Conservation (phyloP, 2,329 filamentous ascomycete species). For the Calonectria leucothoes region DNA sequence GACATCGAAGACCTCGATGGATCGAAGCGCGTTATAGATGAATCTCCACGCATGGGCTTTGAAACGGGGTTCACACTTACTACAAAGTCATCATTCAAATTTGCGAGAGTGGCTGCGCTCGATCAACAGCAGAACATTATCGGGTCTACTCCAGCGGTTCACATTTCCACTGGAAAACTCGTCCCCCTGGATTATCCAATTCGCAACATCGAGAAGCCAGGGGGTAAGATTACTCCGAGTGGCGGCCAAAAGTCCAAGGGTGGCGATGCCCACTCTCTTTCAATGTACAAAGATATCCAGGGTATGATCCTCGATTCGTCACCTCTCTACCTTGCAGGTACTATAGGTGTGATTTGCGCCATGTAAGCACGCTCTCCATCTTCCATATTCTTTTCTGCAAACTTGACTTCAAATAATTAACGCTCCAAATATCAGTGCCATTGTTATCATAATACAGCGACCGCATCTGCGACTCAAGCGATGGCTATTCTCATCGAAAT, state of each 20-base stretch:
- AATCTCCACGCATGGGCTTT: not conserved
- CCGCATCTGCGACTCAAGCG: not conserved
- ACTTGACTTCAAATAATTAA: too few species aligned
- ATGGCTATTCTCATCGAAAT: not conserved
- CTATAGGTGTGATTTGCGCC: not conserved
- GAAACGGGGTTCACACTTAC: not conserved
- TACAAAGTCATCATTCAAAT: not conserved
- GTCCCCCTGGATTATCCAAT: not conserved
- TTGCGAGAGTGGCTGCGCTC: constrained; percentile 1
- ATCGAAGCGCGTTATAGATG: not conserved
- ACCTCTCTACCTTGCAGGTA: not conserved
- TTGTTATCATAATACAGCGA: not conserved
- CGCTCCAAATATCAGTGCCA: not conserved
- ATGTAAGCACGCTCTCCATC: not conserved
- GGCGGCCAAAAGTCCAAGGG: not conserved
- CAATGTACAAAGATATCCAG: not conserved
- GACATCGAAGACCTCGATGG: not conserved
- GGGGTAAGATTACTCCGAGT: not conserved
- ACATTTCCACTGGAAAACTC: not conserved
- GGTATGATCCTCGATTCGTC: not conserved
- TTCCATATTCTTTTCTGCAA: too few species aligned
- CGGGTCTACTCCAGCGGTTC: not conserved
- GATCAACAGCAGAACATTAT: not conserved
- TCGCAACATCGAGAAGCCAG: not conserved
- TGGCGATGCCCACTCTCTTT: not conserved